Base-by-base conservation (phyloP, 129 eudicot species). In the Heracleum sosnowskyi region DNA sequence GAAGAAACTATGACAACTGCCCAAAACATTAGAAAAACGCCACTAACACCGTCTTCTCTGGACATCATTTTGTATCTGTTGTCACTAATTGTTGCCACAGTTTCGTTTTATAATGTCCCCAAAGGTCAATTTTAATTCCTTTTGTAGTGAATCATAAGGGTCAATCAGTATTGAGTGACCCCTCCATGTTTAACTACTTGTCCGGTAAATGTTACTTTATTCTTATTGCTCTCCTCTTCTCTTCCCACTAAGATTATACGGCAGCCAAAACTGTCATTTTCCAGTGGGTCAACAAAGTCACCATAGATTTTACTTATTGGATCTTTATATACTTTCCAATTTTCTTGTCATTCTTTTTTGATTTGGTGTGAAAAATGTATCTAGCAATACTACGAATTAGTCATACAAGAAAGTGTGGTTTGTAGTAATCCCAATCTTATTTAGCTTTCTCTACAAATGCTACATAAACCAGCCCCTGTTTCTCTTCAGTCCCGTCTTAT, bases 1-100 rank as follows among this genome's bases (percentile, higher is more conserved):
- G 80, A 79, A 79, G 81, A 73, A 34, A 79, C 69, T 15, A 79
- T 41, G 3, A 85, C 33, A 79, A 82, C 71, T 79, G 73, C 74
- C 89, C 87, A 85, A 57, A 85, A 80, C 64, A 80, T 53, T 44
- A 83, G 44, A 63, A 81, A 73, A 44, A 73, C 69, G 18, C 60
- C 79, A 69, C 76, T 69, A 41, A 79, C 49, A 44, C 74, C 71
- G 40, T 44, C 42, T 72, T 82, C 87, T 82, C 85, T 80, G 10
- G 77, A 79, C 85, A 80, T 87, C 69, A 53, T 29, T 57, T 33
- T 7, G 15, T 70, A 70, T 39, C 75, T 70, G 16, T 37, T 49
- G 55, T 44, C 24, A 29, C 45, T 11, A 51, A 24, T 8, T 22
- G 13, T n/a, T 18, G 28, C 7, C 47, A 42, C 40, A 24, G 41